These are phyloP conservation scores for Clathrus columnatus DNA, from an alignment of 768 basidiomycete genomes.

Conservation along the genomic window DNA sequence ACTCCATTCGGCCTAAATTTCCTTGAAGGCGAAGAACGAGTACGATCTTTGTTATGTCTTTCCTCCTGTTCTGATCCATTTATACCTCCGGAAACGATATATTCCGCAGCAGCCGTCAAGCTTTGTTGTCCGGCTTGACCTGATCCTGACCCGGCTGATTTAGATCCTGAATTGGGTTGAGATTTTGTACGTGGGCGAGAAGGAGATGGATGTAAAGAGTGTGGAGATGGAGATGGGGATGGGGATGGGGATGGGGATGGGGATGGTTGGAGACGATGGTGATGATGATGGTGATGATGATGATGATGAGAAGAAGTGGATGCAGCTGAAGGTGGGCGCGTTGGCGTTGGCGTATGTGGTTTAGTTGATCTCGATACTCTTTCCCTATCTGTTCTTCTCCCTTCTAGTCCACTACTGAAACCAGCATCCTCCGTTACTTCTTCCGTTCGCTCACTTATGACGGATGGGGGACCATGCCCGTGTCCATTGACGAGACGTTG, in stretches of 20 bases:
- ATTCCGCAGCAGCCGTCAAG: conserved; percentile 7
- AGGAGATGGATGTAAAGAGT: not conserved
- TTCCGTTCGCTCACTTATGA: conserved; percentile 31
- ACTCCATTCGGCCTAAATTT: not conserved
- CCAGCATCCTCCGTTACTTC: not conserved
- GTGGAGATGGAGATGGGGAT: not conserved
- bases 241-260: not conserved
- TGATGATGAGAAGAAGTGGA: not conserved
- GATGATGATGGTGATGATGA: not conserved
- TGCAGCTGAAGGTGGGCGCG: not conserved
- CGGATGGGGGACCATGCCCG: conserved; percentile 34
- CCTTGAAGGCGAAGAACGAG: not conserved
- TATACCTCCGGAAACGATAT: not conserved
- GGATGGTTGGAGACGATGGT: not conserved
- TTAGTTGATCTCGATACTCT: conserved; percentile 8
- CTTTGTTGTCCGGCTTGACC: conserved; percentile 2
- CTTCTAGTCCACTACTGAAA: conserved; percentile 27
- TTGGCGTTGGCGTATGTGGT: not conserved
- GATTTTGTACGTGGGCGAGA: not conserved
- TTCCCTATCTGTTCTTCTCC: conserved; percentile 13
- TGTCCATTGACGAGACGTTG: conserved; percentile 2
- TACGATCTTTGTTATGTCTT: not conserved
- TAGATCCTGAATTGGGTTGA: not conserved
- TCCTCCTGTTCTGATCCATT: no score
- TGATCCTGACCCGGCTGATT: not conserved